Conservation (phyloP, 192 early-diverging fungal species). For the Cladochytrium replicatum region DNA sequence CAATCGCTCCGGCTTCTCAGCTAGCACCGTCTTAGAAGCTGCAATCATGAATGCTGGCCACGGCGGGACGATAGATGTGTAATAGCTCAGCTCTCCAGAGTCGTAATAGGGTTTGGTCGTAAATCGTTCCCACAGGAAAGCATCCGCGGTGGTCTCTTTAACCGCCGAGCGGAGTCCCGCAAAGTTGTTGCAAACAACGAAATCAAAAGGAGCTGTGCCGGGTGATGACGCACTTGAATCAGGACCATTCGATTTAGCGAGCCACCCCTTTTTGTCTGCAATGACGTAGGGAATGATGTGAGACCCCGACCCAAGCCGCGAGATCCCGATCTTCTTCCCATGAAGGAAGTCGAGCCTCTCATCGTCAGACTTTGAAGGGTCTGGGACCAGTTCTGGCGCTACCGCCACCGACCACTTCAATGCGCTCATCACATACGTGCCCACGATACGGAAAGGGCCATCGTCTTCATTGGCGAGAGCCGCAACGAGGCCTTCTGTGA, state of each 20-base stretch:
- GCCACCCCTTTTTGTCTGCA: conserved; percentile 50
- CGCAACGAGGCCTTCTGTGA: conserved; percentile 76
- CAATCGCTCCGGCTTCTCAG: conserved; percentile 7
- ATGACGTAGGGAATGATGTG: conserved; percentile 69
- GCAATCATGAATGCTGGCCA: conserved; percentile 87
- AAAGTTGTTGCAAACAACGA: conserved; percentile 66
- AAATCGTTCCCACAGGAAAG: conserved; percentile 84
- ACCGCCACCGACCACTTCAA: conserved; percentile 45
- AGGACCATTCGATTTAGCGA: no score
- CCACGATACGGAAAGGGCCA: conserved; percentile 60
- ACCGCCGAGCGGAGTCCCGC: conserved; percentile 59
- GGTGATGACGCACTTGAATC: no score
- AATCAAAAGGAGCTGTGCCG: conserved; percentile 53
- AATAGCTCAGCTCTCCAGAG: conserved; percentile 51
- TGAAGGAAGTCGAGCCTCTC: no score
- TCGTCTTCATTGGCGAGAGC: conserved; percentile 31
- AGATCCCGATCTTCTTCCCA: conserved; percentile 46
- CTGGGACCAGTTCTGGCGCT: conserved; percentile 10
- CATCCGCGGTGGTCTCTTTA: conserved; percentile 50
- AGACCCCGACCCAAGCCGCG: conserved; percentile 57
- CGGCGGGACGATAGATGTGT: conserved; percentile 72
- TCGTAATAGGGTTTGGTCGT: conserved; percentile 82
- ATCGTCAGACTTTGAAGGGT: no score
- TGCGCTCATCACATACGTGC: conserved; percentile 67
- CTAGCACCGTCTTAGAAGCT: conserved; percentile 35